Evolutionary conservation across 306 rosid genomes (phyloP).

Genomic region (Quercus rubra): DNA sequence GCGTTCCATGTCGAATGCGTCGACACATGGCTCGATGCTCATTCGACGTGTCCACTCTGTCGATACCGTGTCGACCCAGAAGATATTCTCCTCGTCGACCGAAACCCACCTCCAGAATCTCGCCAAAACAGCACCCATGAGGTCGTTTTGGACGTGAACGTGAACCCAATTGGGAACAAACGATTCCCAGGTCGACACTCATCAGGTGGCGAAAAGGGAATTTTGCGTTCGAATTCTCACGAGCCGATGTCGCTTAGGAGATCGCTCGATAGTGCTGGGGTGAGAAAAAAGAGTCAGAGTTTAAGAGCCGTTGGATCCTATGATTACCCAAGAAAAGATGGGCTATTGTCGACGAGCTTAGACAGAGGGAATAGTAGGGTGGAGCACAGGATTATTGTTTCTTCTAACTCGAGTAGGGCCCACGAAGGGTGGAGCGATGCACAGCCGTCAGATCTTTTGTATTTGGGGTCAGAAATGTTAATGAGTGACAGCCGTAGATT

Average conservation of each 20-base stretch:
- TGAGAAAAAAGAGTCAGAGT: slow-evolving; percentile 22
- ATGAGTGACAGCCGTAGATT: slow-evolving; percentile 38
- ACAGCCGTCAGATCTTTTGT: slow-evolving; percentile 60
- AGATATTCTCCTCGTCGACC: slow-evolving; percentile 59
- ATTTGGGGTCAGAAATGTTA: slow-evolving; percentile 75
- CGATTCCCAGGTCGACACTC: slow-evolving; percentile 67
- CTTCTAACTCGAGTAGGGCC: slow-evolving; percentile 22
- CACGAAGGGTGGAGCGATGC: slow-evolving; percentile 85
- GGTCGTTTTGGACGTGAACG: neutral
- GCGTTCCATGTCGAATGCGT: slow-evolving; percentile 97
- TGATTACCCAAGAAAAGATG: slow-evolving; percentile 68
- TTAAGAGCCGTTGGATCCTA: slow-evolving; percentile 35
- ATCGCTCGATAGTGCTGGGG: slow-evolving; percentile 52
- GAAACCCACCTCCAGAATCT: slow-evolving; percentile 2
- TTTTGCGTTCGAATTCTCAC: neutral
- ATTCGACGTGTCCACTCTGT: slow-evolving; percentile 91
- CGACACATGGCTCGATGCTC: slow-evolving; percentile 98
- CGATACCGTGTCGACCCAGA: slow-evolving; percentile 87
- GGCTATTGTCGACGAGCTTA: slow-evolving; percentile 32
- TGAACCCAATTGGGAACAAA: slow-evolving; percentile 9
- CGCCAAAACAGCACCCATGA: slow-evolving; percentile 8
- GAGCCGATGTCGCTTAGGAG: slow-evolving; percentile 50
- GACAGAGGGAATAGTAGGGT: slow-evolving; percentile 28
- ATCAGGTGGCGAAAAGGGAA: slow-evolving; percentile 52
- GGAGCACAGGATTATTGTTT: slow-evolving; percentile 77